Base-by-base conservation (phyloP, 805 yeast species). In the Lachancea lanzarotensis region DNA sequence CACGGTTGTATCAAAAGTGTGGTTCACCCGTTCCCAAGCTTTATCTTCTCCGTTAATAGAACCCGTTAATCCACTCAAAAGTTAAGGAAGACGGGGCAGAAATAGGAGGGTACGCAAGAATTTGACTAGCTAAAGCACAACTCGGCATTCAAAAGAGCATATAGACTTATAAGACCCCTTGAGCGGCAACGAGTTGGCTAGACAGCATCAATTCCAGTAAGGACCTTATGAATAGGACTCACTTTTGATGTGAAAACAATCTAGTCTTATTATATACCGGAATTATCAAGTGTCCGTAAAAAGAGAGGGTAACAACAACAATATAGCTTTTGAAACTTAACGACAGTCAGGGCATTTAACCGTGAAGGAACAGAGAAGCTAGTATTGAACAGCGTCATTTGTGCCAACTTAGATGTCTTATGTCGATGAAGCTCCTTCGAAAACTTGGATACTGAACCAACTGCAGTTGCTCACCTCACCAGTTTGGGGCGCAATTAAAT, bases 41-140 rank as follows among this genome's bases (percentile, higher is more conserved):
- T 75, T 51, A 40, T 78, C 75, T 78, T 69, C 83, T 78, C 83
- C 82, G 63, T 69, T 62, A 71, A 53, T 57, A 78, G 81, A 70
- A 78, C 81, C 82, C 81, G 70, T 56, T 50, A 66, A 64, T 71
- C 79, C 65, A 76, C 67, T 57, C 25, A 74, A 52, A 52, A 66
- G 45, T 54, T 49, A 60, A 60, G 68, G 71, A 73, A 70, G 53
- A 57, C 69, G 81, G 70, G 81, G 81, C 83, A 78, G 83, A 78
- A 77, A 68, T 66, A 72, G 82, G 82, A 77, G 82, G 62, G 59
- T 18, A 33, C 17, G 22, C 15, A 15, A 38, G n/a, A 37, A 5
- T 22, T 8, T 13, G 30, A 22, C 12, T 12, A 37, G 10, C 6
- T 17, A 5, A 20, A 9, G 25, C 19, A 19, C 38, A 35, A 29